These are phyloP conservation scores for Colletotrichum phormii DNA, from an alignment of 2,329 filamentous ascomycete genomes.

Conservation along the genomic window DNA sequence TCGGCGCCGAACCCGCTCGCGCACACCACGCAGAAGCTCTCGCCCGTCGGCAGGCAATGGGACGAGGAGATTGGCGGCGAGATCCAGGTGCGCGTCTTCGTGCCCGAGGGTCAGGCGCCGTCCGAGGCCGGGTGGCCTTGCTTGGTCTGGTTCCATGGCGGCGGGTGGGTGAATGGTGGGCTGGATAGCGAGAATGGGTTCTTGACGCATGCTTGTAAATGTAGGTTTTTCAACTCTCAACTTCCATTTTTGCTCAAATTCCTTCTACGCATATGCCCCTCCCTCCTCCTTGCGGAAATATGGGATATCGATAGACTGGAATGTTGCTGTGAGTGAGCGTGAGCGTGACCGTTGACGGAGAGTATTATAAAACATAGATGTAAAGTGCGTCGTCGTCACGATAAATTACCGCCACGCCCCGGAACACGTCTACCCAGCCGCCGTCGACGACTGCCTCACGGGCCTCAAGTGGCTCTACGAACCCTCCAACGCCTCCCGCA, in stretches of 20 bases:
- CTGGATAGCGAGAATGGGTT: conserved; percentile 49
- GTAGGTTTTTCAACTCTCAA: neutral
- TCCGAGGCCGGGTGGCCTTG: conserved; percentile 46
- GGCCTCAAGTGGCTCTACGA: conserved; percentile 45
- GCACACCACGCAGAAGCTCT: conserved; percentile 8
- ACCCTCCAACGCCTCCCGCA: conserved; percentile 35
- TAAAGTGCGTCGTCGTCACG: conserved; percentile 44
- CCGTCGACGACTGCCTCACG: conserved; percentile 48
- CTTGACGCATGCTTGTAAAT: conserved; percentile 45
- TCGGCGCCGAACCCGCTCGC: neutral
- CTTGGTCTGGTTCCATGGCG: conserved; percentile 54
- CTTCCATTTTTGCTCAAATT: too few relatives aligned
- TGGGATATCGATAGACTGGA: too few relatives aligned
- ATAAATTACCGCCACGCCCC: conserved; percentile 51
- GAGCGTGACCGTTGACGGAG: neutral
- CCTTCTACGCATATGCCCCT: too few relatives aligned
- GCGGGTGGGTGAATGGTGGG: conserved; percentile 52
- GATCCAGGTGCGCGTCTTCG: conserved; percentile 48
- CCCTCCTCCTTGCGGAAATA: too few relatives aligned
- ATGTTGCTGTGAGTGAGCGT: neutral
- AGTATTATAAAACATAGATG: conserved; percentile 37
- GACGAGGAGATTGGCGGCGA: conserved; percentile 39
- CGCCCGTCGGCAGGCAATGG: conserved; percentile 2
- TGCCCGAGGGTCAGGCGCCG: conserved; percentile 41
- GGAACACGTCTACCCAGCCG: conserved; percentile 49